These are phyloP conservation scores for Sedum album DNA, from an alignment of 164 flowering plant genomes.

Conservation along the genomic window DNA sequence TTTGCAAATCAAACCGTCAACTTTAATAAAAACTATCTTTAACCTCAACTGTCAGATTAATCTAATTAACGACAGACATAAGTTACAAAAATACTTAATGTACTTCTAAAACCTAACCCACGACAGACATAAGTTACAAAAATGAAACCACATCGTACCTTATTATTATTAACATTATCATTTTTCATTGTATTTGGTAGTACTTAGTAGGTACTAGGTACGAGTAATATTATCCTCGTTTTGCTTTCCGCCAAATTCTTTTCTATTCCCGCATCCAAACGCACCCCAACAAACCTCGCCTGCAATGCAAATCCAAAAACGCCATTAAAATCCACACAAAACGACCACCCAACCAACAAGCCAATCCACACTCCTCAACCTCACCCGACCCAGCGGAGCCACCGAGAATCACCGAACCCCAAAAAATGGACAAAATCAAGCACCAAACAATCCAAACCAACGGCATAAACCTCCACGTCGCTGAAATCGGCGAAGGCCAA, in stretches of 20 bases:
- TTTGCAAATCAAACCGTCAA: too few species aligned
- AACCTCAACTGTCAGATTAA: too few species aligned
- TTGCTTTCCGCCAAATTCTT: neutral
- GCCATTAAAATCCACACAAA: neutral
- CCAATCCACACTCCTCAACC: neutral
- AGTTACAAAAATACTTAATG: too few species aligned
- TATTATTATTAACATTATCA: too few species aligned
- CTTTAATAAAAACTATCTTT: too few species aligned
- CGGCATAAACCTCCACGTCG: conserved; percentile 53
- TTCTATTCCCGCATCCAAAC: neutral
- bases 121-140: too few species aligned
- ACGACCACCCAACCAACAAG: neutral
- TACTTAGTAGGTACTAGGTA: too few species aligned
- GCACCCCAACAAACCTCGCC: conserved; percentile 11
- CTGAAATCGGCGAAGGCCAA: conserved; percentile 44
- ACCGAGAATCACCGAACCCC: neutral
- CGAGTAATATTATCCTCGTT: too few species aligned
- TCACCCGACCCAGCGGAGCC: neutral
- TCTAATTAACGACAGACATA: too few species aligned
- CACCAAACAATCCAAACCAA: conserved; percentile 32
- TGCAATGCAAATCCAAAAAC: neutral
- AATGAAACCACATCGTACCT: too few species aligned
- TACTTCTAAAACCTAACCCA: too few species aligned
- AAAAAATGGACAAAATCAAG: conserved; percentile 26
- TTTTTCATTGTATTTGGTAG: too few species aligned